phyloP scores from a whole-genome alignment of 371 early-diverging fungal genomes.

The Mortierella sp. region DNA sequence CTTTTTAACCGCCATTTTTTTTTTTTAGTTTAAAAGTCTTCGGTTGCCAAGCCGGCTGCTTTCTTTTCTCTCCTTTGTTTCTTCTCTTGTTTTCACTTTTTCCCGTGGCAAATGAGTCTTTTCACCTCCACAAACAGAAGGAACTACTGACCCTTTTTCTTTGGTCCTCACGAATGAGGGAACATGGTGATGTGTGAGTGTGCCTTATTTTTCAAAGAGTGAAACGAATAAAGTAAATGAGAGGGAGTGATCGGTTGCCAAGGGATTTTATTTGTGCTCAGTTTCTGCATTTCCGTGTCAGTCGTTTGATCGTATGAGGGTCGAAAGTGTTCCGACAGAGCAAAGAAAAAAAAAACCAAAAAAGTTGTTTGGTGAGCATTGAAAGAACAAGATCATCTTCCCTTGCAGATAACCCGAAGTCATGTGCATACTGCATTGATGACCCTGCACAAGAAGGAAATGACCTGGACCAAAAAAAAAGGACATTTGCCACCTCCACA shows the following conservation, averaged over 20 bases:
- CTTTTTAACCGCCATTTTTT: not conserved
- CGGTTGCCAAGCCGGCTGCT: not conserved
- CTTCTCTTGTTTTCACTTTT: not conserved
- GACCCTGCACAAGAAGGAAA: not conserved
- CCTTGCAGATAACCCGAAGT: conserved; percentile 7
- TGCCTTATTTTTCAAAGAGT: not conserved
- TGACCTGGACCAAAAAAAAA: no score
- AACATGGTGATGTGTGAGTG: not conserved
- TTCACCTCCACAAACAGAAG: not conserved
- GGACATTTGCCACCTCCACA: no score
- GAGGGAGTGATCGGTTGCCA: not conserved
- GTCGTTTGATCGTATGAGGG: not conserved
- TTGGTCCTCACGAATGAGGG: not conserved
- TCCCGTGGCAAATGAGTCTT: not conserved
- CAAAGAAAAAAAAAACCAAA: not conserved
- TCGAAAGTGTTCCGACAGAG: not conserved
- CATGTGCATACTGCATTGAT: no score
- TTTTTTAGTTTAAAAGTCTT: not conserved
- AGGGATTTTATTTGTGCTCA: not conserved
- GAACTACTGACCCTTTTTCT: not conserved
- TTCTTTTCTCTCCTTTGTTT: not conserved
- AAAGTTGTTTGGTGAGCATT: not conserved
- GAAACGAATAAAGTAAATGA: not conserved
- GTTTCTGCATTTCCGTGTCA: not conserved
- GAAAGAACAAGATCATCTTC: not conserved